Evolutionary conservation across 345 rosid genomes (phyloP).

Genomic region (Salix dunnii): DNA sequence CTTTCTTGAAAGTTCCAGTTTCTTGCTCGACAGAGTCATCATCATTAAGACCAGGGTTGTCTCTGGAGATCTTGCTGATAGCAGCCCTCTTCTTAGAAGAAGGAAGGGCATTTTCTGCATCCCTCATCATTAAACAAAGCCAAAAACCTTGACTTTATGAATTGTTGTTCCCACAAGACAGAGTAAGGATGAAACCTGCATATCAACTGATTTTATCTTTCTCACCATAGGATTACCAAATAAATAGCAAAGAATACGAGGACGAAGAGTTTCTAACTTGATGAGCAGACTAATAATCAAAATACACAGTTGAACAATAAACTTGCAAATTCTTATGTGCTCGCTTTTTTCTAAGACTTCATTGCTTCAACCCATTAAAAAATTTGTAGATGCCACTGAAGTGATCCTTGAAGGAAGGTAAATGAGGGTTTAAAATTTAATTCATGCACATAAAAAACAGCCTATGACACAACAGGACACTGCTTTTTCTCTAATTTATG

Average conservation of each 20-base stretch:
- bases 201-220: not conserved
- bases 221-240: not conserved
- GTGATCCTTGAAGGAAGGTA: not conserved
- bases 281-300: not conserved
- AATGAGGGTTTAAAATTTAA: too few species aligned
- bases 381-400: not conserved
- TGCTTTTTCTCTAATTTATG: not conserved
- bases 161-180: not conserved
- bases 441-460: not conserved
- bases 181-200: conserved; percentile 1
- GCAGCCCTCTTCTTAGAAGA: conserved; percentile 98
- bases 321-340: not conserved
- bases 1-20: conserved; percentile 84
- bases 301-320: not conserved
- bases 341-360: not conserved
- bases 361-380: not conserved
- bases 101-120: conserved; percentile 65
- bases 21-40: conserved; percentile 60
- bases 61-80: conserved; percentile 73
- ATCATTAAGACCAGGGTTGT: conserved; percentile 81
- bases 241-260: not conserved
- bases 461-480: not conserved
- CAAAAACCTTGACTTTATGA: not conserved
- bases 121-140: conserved; percentile 49
- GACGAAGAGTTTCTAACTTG: not conserved